Evolutionary conservation across 352 stramenopile genomes (phyloP), one percentile per base, ranked within the genome.

Genomic region (Globisporangium orthogonon): DNA sequence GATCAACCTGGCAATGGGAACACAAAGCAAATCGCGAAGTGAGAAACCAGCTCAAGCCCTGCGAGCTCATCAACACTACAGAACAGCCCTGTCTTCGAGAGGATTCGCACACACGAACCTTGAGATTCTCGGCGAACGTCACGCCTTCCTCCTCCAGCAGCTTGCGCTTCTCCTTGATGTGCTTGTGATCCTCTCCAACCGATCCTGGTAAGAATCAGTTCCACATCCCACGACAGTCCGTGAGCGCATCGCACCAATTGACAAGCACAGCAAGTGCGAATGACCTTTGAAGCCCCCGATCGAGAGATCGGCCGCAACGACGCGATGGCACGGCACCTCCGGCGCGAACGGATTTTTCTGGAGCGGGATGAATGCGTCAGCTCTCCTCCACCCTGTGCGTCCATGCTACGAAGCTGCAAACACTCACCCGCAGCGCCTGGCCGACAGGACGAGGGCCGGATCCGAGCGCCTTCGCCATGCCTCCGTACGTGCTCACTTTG

Each of bases 331-430:
- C 7, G 81, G 83, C 48, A 94, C 77, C 54, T 89, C 59, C 2
- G 81, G 81, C 1, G 83, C 83, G 55, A 94, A 89, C 33, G 83
- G 83, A 50, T 94, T 94, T 56, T 89, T 88, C 83, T 93, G 50
- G 30, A 40, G 30, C 6, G 23, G 31, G 17, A 7, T 33, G 47
- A 10, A 50, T 11, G 45, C 3, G 14, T 39, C 7, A 55, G 50
- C 30, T 40, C 49, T 31, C 5, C 14, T 35, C 17, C 48, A 23
- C 23, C 23, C 23, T 23, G 29, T 30, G 14, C 15, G 29, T 7
- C 17, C 29, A 33, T 13, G 6, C 28, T 45, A 51, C 5, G n/a
- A 45, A n/a, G 15, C 52, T 11, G 33, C 33, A 9, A 23, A 23
- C 35, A 57, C 77, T 30, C 61, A 93, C 84, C 29, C 78, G 78